Percentiles rank a stretch among this genome's conserved stretches.
phyloP scores from a whole-genome alignment of 768 basidiomycete genomes.

The Cantharellus cinnabarinus region DNA sequence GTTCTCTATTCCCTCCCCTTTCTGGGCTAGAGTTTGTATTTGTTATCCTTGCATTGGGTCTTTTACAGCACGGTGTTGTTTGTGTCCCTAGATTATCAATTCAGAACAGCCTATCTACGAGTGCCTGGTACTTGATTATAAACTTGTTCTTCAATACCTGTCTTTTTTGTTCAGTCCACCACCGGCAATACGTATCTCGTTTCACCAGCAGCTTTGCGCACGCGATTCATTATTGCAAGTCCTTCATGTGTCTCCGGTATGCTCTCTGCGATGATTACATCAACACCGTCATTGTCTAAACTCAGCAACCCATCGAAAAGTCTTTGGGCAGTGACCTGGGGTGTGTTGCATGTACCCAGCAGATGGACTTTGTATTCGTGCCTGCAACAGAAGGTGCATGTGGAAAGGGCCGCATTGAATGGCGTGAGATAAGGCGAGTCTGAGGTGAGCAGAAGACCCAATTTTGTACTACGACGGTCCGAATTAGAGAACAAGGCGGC shows the following conservation, averaged over 20 bases:
- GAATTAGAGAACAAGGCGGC: slow-evolving; percentile 1
- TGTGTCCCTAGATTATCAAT: neutral
- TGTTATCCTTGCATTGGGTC: too few species aligned
- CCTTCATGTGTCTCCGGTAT: slow-evolving; percentile 65
- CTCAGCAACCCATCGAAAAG: slow-evolving; percentile 76
- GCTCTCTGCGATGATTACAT: slow-evolving; percentile 72
- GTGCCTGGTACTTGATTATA: neutral
- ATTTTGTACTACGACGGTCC: slow-evolving; percentile 16
- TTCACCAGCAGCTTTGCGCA: slow-evolving; percentile 71
- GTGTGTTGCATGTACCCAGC: neutral
- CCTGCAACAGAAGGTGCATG: slow-evolving; percentile 13
- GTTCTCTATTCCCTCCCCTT: too few species aligned
- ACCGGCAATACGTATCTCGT: slow-evolving; percentile 14
- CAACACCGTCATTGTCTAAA: slow-evolving; percentile 55
- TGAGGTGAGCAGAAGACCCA: slow-evolving; percentile 50
- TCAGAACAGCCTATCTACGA: neutral
- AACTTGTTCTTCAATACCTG: neutral
- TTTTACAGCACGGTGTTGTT: too few species aligned
- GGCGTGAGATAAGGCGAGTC: slow-evolving; percentile 27
- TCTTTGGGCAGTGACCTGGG: slow-evolving; percentile 40
- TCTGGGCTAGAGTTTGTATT: too few species aligned
- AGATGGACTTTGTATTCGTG: neutral
- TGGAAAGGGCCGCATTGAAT: slow-evolving; percentile 4
- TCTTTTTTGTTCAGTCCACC: neutral
- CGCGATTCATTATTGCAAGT: slow-evolving; percentile 85